These are phyloP conservation scores for Lolium rigidum DNA, from an alignment of 176 grass and related monocot genomes.

Conservation along the genomic window DNA sequence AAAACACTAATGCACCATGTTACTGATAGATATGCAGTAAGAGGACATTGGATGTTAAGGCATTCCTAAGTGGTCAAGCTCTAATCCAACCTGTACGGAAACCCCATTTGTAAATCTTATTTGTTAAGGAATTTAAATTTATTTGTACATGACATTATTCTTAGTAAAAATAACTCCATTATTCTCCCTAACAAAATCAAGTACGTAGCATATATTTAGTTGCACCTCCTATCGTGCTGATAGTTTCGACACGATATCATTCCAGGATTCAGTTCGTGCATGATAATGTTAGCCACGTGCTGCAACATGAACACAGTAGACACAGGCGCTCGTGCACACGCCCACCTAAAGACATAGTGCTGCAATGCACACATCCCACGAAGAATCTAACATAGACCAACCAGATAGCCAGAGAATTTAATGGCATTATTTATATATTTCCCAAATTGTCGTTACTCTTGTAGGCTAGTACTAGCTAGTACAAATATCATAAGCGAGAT, in stretches of 20 bases:
- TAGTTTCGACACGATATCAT: slow-evolving; percentile 30
- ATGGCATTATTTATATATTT: slow-evolving; percentile 43
- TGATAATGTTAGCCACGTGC: slow-evolving; percentile 47
- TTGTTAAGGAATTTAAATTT: neutral
- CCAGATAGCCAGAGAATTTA: slow-evolving; percentile 44
- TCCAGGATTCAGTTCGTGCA: slow-evolving; percentile 49
- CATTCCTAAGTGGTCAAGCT: neutral
- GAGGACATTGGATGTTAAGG: slow-evolving; percentile 14
- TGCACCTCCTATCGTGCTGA: neutral
- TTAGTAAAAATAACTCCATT: slow-evolving; percentile 28
- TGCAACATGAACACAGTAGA: slow-evolving; percentile 41
- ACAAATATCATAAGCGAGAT: slow-evolving; percentile 31
- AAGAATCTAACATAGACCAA: slow-evolving; percentile 58
- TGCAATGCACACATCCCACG: slow-evolving; percentile 53
- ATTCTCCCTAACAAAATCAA: slow-evolving; percentile 31
- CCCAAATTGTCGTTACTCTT: slow-evolving; percentile 42
- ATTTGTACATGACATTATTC: neutral
- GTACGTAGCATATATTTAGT: neutral
- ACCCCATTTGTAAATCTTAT: neutral
- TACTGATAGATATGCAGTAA: slow-evolving; percentile 4
- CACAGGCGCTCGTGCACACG: slow-evolving; percentile 52
- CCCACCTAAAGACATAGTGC: slow-evolving; percentile 46
- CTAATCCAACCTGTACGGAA: neutral
- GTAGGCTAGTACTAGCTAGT: slow-evolving; percentile 24
- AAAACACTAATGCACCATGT: neutral